Conservation (phyloP, 148 eudicot genomes). For the Beta vulgaris region DNA sequence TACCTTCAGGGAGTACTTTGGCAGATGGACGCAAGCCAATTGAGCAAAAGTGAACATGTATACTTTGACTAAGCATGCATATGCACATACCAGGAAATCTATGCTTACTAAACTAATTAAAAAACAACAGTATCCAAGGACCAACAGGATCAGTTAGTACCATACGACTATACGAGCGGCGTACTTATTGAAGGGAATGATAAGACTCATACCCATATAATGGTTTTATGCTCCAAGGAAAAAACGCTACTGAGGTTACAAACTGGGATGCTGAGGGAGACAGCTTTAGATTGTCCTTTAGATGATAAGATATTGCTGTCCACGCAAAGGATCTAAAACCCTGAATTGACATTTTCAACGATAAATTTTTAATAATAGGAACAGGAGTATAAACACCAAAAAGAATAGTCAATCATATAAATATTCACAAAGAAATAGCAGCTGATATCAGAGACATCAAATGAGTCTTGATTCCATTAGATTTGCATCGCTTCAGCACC, state of each 20-base stretch:
- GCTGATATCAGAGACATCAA: not conserved
- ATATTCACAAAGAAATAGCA: not conserved
- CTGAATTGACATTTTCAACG: constrained; percentile 37
- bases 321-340: constrained; percentile 97
- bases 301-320: constrained; percentile 93
- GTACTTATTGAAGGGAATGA: not conserved
- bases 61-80: not conserved
- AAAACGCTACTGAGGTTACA: constrained; percentile 81
- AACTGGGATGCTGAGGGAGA: constrained; percentile 92
- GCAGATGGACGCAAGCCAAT: not conserved
- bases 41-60: not conserved
- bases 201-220: constrained; percentile 74
- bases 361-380: not conserved
- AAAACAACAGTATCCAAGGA: not conserved
- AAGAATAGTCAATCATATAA: not conserved
- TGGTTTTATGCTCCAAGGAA: constrained; percentile 98
- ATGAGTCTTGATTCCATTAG: too few species aligned
- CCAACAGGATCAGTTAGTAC: not conserved
- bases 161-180: not conserved
- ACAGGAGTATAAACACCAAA: constrained; percentile 3
- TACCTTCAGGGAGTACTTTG: not conserved
- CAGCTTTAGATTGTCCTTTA: constrained; percentile 73
- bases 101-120: not conserved
- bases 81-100: not conserved
- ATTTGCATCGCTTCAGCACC: too few species aligned